phyloP scores from a whole-genome alignment of 2,329 filamentous ascomycete genomes.

The Graphilbum ipis-grandicollis region DNA sequence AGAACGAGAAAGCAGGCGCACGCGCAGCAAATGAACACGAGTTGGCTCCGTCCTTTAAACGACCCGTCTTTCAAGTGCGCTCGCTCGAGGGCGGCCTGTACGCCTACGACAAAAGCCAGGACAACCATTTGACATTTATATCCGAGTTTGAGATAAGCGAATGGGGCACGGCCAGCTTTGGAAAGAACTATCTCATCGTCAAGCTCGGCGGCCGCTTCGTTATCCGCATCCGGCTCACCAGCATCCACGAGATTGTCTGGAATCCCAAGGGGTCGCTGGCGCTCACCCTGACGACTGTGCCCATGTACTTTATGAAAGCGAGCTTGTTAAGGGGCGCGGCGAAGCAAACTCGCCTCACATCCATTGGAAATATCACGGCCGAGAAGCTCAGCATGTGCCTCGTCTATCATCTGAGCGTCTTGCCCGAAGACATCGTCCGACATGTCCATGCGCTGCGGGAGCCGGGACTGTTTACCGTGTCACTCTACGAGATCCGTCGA shows the following conservation, averaged over 20 bases:
- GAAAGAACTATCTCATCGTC: constrained; percentile 23
- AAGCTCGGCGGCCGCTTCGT: constrained; percentile 9
- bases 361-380: no score
- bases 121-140: constrained; percentile 21
- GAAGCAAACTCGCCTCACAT: constrained; percentile 10
- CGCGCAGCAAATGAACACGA: background rate
- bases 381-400: constrained; percentile 22
- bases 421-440: constrained; percentile 12
- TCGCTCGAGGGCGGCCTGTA: constrained; percentile 26
- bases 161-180: constrained; percentile 16
- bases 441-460: no score
- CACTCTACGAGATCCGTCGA: no score
- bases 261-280: constrained; percentile 21
- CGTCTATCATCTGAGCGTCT: constrained; percentile 23
- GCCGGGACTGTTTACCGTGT: no score
- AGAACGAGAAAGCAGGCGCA: constrained; percentile 7
- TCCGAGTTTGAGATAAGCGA: constrained; percentile 16
- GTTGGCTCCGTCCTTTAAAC: background rate
- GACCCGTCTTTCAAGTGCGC: background rate
- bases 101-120: constrained; percentile 22
- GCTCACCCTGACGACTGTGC: constrained; percentile 28
- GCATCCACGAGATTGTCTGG: constrained; percentile 27
- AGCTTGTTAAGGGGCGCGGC: background rate
- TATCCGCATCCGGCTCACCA: constrained; percentile 31
- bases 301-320: constrained; percentile 23